Evolutionary conservation across 441 rosid genomes (phyloP).

Genomic region (Corymbia citriodora): DNA sequence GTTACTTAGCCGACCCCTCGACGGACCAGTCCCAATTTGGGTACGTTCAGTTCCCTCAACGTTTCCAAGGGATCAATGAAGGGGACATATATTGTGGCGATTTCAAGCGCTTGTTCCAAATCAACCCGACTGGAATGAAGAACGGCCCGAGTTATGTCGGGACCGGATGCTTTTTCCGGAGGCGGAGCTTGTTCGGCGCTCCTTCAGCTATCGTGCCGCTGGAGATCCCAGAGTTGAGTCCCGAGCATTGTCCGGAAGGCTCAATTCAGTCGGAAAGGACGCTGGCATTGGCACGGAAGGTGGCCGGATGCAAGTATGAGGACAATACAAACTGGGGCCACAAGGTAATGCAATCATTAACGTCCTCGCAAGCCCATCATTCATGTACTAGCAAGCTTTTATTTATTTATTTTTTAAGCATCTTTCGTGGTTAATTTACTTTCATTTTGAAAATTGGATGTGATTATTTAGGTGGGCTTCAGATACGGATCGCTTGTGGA

Average conservation of each 20-base stretch:
- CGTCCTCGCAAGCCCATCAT: background rate
- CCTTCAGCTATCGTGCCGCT: constrained; percentile 14
- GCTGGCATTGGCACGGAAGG: constrained; percentile 36
- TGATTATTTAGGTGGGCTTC: constrained; percentile 46
- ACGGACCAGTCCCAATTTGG: constrained; percentile 17
- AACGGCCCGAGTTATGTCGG: constrained; percentile 41
- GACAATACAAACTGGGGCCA: constrained; percentile 50
- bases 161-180: constrained; percentile 44
- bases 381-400: background rate
- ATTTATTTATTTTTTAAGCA: background rate
- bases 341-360: constrained; percentile 24
- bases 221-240: constrained; percentile 26
- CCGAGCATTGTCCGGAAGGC: constrained; percentile 9
- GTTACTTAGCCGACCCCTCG: constrained; percentile 39
- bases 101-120: constrained; percentile 17
- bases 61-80: constrained; percentile 36
- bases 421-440: background rate
- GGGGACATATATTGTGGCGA: constrained; percentile 53
- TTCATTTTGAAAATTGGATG: background rate
- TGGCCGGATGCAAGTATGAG: constrained; percentile 51
- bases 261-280: constrained; percentile 17
- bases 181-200: constrained; percentile 39
- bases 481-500: constrained; percentile 76
- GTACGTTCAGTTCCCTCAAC: constrained; percentile 68
- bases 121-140: constrained; percentile 36